Base-by-base conservation (phyloP, 2,329 filamentous ascomycete species). In the Colletotrichum costaricense region DNA sequence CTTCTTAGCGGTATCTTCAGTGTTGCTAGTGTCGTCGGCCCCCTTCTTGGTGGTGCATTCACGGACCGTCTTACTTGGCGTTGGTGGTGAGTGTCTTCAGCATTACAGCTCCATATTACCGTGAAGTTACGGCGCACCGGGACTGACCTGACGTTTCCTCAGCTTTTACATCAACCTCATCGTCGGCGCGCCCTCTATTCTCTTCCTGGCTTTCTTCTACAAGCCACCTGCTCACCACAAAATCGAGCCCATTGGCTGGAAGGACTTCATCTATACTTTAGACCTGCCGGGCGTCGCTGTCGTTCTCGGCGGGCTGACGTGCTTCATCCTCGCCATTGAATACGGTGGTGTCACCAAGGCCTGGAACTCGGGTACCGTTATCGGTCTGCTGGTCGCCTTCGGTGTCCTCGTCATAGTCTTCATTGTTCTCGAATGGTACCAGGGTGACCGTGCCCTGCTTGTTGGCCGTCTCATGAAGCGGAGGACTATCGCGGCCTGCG, bases 301-400 rank as follows among this genome's bases (percentile, higher is more conserved):
- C n/a, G 84, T 89, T 70, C 78, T 88, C 5, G 82, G 82, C 0
- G 81, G 82, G 16, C 80, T 86, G 11, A 79, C 88, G 58, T 84
- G 84, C 76, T 76, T 87, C 7, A 80, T 88, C 63, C 79, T 89
- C 2, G 87, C 87, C 0, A 78, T 89, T 26, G 83, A 88, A 67
- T 85, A 82, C 80, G 86, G 85, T 19, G 84, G 85, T 3, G 82
- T 81, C 14, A 83, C 78, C 49, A 83, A 85, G 42, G 55, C 81
- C 1, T 89, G 87, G 87, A 78, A 76, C 35, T 82, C 81, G 72
- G 80, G 79, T 26, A 83, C 82, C 19, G 83, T 88, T 65, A 85
- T 88, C 58, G 83, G 82, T 0, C 74, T 83, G 0, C 75, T 84
- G 19, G 69, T 72, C n/a, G 78, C 78, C 7, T 75, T 75, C n/a